phyloP scores from a whole-genome alignment of 2,329 filamentous ascomycete species.

The Diplodia intermedia region DNA sequence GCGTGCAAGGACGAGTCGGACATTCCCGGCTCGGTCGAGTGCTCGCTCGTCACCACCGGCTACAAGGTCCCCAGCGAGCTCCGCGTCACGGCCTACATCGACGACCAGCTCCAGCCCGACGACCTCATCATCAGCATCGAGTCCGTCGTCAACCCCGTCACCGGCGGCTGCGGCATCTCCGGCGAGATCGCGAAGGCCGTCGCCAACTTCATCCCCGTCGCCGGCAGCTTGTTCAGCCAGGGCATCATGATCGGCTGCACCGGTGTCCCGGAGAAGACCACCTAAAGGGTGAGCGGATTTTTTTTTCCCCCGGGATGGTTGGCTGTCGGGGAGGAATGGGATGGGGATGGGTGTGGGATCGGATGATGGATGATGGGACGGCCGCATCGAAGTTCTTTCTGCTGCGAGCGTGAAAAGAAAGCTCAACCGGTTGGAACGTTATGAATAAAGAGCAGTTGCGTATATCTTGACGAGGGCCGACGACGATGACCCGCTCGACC shows the following conservation, averaged over 20 bases:
- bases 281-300: background rate
- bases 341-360: too few species aligned
- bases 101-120: conserved; percentile 2
- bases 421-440: too few species aligned
- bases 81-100: conserved; percentile 9
- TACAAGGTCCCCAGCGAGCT: background rate
- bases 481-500: too few species aligned
- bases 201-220: background rate
- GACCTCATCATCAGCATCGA: conserved; percentile 3
- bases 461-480: too few species aligned
- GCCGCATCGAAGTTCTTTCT: too few species aligned
- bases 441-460: too few species aligned
- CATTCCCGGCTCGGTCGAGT: background rate
- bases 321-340: too few species aligned
- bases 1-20: background rate
- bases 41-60: background rate
- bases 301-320: too few species aligned
- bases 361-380: too few species aligned
- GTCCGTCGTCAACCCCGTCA: background rate
- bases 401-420: too few species aligned
- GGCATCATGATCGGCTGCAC: background rate
- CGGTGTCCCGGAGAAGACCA: background rate
- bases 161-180: background rate
- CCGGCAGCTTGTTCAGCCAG: background rate
- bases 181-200: conserved; percentile 5